Base-by-base conservation (phyloP, 2,329 filamentous ascomycete genomes). In the Penicillium fuscoglaucum region DNA sequence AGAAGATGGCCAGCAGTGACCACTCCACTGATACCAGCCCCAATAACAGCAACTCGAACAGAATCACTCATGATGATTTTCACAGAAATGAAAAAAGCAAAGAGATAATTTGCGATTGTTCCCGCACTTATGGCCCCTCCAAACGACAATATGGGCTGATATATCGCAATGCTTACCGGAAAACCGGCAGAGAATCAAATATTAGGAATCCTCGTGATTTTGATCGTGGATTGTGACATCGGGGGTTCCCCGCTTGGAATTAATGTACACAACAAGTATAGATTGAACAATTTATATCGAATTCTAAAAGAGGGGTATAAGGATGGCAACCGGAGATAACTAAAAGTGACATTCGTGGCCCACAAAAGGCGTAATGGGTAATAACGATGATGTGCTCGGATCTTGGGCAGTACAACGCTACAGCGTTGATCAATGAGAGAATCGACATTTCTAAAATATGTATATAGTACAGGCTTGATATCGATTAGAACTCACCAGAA, bases 21-120 rank as follows among this genome's bases (percentile, higher is more conserved):
- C 6, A 83, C 75, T 24, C 81, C 81, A 58, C 78, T 81, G 35
- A 83, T 78, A 4, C 81, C 80, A n/a, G 81, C 80, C 26, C 81
- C 81, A 44, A 83, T 79, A 1, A 83, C 74, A 10, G 78, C 81
- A 3, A 81, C 77, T 24, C 60, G 60, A 29, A 67, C 60, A 3
- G 59, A 26, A 0, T 64, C 64, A 19, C 58, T 55, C 69, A 72
- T 73, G 50, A 31, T 62, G 17, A 48, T 6, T 45, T 3, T 26
- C 5, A 35, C 10, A 1, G 8, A 17, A 21, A n/a, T 19, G 28
- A 49, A 35, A 35, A 43, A 26, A 7, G 7, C 3, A 19, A 26
- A 29, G 10, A 50, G 43, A 31, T 40, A 24, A 26, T 12, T 19
- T 21, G 21, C 26, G 7, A 28, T 12, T 37, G 0, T 17, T 39